Evolutionary conservation across 2,329 filamentous ascomycete species (phyloP).

Genomic region (Aspergillus sergii): DNA sequence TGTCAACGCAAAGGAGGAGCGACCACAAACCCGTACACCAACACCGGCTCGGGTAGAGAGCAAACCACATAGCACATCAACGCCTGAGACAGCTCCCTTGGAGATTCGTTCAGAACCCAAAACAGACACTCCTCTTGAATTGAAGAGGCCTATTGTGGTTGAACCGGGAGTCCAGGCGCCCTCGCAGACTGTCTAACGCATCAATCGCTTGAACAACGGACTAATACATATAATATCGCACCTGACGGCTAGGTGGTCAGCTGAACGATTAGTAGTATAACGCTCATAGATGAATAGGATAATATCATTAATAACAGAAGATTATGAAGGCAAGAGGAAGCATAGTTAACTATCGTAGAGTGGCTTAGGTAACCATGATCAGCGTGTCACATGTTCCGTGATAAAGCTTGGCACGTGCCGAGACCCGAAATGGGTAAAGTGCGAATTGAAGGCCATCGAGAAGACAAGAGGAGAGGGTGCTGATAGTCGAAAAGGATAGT

Average conservation of each 20-base stretch:
- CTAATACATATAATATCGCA: background rate
- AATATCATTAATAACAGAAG: background rate
- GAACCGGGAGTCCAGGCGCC: background rate
- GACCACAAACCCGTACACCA: background rate
- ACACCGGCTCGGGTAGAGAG: background rate
- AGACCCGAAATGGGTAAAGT: background rate
- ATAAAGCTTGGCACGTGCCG: background rate
- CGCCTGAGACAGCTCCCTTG: background rate
- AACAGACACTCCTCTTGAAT: background rate
- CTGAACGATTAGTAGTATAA: background rate
- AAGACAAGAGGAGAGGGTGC: background rate
- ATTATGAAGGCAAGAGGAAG: background rate
- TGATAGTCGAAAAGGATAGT: background rate
- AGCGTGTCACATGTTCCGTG: background rate
- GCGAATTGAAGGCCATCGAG: background rate
- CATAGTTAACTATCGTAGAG: background rate
- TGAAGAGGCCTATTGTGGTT: background rate
- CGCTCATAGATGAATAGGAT: background rate
- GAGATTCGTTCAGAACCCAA: background rate
- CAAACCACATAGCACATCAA: background rate
- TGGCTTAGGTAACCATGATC: background rate
- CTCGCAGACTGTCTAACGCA: background rate
- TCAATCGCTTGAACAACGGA: background rate
- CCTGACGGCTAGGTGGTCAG: background rate
- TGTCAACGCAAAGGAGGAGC: background rate